phyloP scores from a whole-genome alignment of 208 protist species.

The Leptomonas seymouri region DNA sequence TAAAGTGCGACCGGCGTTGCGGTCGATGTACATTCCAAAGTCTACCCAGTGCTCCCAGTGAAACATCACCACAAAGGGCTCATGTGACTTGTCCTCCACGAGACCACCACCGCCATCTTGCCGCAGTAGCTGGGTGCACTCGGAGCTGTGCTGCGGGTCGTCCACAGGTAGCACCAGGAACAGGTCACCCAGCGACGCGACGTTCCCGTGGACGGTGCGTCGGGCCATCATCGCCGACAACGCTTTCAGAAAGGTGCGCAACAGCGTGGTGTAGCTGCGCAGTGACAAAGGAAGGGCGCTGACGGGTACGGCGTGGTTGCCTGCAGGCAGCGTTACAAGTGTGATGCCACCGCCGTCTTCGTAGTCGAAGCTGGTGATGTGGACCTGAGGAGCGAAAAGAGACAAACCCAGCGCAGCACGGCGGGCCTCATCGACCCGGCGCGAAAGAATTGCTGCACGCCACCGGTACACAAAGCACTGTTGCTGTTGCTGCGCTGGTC shows the following conservation, averaged over 20 bases:
- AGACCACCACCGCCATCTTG: background rate
- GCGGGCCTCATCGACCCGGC: constrained; percentile 50
- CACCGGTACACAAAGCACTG: constrained; percentile 71
- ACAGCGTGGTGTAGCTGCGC: constrained; percentile 49
- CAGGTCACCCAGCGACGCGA: constrained; percentile 57
- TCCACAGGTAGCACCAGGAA: constrained; percentile 52
- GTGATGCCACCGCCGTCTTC: constrained; percentile 64
- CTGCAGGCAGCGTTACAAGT: constrained; percentile 48
- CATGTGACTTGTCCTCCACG: background rate
- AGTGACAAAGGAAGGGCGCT: constrained; percentile 53
- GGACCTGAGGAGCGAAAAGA: constrained; percentile 40
- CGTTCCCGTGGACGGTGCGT: constrained; percentile 71
- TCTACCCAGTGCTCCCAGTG: constrained; percentile 88
- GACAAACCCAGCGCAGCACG: constrained; percentile 71
- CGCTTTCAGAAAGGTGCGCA: constrained; percentile 57
- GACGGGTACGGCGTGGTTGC: constrained; percentile 56
- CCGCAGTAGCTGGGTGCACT: background rate
- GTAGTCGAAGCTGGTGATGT: constrained; percentile 55
- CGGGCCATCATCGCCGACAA: constrained; percentile 70
- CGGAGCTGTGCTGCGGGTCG: background rate
- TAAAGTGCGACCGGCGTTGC: constrained; percentile 79
- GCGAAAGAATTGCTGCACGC: constrained; percentile 41
- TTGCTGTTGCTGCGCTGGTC: constrained; percentile 24
- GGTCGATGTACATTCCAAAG: constrained; percentile 90
- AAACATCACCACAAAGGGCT: constrained; percentile 57